Percentiles rank a stretch among this genome's conserved stretches.
These are phyloP conservation scores for Polygonum maritimum DNA, from an alignment of 148 eudicot species.

Conservation along the genomic window DNA sequence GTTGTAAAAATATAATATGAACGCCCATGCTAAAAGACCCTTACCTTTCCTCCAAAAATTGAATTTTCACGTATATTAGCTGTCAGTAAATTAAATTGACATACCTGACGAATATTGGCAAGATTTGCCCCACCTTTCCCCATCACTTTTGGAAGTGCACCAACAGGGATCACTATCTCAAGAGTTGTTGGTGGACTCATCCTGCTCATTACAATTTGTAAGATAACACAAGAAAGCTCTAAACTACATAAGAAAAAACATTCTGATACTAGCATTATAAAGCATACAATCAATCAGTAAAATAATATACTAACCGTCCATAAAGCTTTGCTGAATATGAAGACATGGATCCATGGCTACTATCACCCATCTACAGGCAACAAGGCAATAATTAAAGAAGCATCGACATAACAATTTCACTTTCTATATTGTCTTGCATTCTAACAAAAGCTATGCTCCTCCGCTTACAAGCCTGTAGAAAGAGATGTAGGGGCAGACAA, in stretches of 20 bases:
- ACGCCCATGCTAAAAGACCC: neutral
- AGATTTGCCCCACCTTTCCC: slow-evolving; percentile 88
- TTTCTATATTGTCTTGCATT: neutral
- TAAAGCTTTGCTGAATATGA: slow-evolving; percentile 63
- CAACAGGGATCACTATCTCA: slow-evolving; percentile 78
- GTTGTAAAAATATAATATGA: neutral
- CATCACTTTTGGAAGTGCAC: slow-evolving; percentile 73
- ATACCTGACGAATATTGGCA: slow-evolving; percentile 75
- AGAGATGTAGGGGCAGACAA: neutral
- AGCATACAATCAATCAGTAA: neutral
- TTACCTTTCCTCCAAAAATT: neutral
- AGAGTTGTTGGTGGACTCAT: slow-evolving; percentile 49
- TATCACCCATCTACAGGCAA: slow-evolving; percentile 48
- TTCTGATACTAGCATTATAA: neutral
- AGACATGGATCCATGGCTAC: slow-evolving; percentile 48
- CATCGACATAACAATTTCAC: neutral
- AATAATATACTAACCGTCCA: slow-evolving; percentile 54
- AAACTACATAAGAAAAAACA: slow-evolving; percentile 1
- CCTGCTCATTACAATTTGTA: slow-evolving; percentile 26
- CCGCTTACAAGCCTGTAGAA: neutral
- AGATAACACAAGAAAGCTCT: neutral
- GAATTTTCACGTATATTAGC: neutral
- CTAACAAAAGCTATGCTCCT: neutral
- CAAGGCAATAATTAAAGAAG: neutral
- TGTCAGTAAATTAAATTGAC: neutral